These are phyloP conservation scores for Hymenoscyphus repandus DNA, from an alignment of 2,329 filamentous ascomycete genomes.

Conservation along the genomic window DNA sequence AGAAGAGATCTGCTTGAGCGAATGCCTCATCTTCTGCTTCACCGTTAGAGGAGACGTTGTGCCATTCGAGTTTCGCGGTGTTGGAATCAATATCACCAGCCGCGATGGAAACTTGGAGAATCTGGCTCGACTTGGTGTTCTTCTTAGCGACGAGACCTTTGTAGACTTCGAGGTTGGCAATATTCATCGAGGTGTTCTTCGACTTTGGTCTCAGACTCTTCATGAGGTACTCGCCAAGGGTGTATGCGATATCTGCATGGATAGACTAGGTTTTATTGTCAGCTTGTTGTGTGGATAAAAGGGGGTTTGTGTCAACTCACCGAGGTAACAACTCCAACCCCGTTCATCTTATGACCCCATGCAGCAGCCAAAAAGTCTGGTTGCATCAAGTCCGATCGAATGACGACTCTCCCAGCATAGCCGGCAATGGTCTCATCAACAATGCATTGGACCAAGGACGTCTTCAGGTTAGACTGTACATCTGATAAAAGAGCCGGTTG, in stretches of 20 bases:
- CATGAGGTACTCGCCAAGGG: conserved; percentile 49
- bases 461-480: conserved; percentile 24
- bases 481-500: no score
- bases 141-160: conserved; percentile 33
- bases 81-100: conserved; percentile 38
- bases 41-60: conserved; percentile 35
- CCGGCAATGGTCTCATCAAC: conserved; percentile 40
- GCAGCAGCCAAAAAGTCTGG: conserved; percentile 8
- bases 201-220: conserved; percentile 31
- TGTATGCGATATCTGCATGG: conserved; percentile 58
- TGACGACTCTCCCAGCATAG: conserved; percentile 2
- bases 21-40: background rate
- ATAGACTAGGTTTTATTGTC: conserved; percentile 30
- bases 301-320: no score
- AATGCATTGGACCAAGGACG: conserved; percentile 47
- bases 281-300: no score
- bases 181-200: conserved; percentile 33
- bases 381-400: conserved; percentile 8
- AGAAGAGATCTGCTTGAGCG: conserved; percentile 10
- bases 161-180: conserved; percentile 35
- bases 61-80: conserved; percentile 30
- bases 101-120: conserved; percentile 28
- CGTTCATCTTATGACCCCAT: conserved; percentile 14
- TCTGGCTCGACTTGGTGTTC: conserved; percentile 28
- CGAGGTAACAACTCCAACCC: conserved; percentile 29